Evolutionary conservation across 768 basidiomycete species (phyloP).

Genomic region (Tricholoma flavovirens): DNA sequence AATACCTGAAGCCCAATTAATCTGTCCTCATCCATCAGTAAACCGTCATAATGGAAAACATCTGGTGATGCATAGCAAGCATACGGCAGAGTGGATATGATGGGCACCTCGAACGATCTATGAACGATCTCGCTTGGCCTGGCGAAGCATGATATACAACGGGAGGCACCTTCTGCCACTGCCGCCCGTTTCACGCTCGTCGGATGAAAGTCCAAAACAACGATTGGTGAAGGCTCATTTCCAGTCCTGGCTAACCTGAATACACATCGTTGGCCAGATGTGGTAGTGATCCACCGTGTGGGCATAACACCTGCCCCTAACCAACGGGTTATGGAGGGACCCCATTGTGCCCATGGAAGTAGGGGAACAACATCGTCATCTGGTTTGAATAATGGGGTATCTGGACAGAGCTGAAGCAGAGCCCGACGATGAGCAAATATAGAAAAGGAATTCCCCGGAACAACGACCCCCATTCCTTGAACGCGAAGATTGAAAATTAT

Average conservation of each 20-base stretch:
- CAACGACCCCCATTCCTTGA: neutral
- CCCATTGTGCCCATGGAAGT: constrained; percentile 28
- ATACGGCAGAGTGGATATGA: constrained; percentile 1
- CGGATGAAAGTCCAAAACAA: constrained; percentile 1
- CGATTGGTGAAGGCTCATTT: neutral
- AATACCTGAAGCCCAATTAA: neutral
- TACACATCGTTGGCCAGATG: constrained; percentile 27
- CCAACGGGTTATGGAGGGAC: constrained; percentile 29
- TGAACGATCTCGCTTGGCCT: neutral
- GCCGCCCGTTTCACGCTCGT: neutral
- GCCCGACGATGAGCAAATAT: constrained; percentile 31
- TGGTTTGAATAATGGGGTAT: neutral
- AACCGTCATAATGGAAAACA: neutral
- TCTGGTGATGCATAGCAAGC: neutral
- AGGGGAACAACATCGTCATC: constrained; percentile 3
- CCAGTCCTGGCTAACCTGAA: neutral
- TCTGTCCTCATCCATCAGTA: constrained; percentile 4
- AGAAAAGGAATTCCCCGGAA: constrained; percentile 16
- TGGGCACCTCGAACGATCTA: neutral
- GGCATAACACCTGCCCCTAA: constrained; percentile 21
- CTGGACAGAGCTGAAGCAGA: constrained; percentile 18
- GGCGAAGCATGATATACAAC: neutral
- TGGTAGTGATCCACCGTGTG: constrained; percentile 36
- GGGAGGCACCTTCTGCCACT: no score
- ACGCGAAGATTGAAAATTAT: constrained; percentile 29